These are phyloP conservation scores for Chalciporus sphaerocephalus DNA, from an alignment of 768 basidiomycete species.

Conservation along the genomic window DNA sequence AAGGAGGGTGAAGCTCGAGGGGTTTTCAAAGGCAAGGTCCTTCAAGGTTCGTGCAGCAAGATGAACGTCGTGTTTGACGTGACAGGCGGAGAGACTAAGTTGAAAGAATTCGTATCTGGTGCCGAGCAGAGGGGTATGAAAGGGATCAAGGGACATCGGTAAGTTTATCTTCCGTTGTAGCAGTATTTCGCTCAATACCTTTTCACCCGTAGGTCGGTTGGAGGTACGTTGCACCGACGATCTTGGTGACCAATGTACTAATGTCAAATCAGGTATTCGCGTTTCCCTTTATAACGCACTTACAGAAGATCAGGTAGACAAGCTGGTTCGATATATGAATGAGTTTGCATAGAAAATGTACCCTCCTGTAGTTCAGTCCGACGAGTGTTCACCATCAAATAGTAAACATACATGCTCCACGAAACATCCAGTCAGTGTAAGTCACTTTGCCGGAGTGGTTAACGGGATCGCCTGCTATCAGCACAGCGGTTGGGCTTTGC, in stretches of 20 bases:
- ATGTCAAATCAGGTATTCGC: slow-evolving; percentile 53
- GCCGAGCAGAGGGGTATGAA: slow-evolving; percentile 79
- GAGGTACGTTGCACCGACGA: slow-evolving; percentile 33
- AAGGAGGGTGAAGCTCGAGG: slow-evolving; percentile 68
- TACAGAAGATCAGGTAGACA: slow-evolving; percentile 66
- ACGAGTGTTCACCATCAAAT: too few relatives aligned
- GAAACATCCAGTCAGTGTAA: too few relatives aligned
- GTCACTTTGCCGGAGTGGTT: slow-evolving; percentile 96
- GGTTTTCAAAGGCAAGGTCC: slow-evolving; percentile 66
- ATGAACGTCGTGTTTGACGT: slow-evolving; percentile 94
- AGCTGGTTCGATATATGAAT: slow-evolving; percentile 54
- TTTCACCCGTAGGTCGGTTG: slow-evolving; percentile 44
- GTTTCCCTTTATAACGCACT: slow-evolving; percentile 89
- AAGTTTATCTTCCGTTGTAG: slow-evolving; percentile 30
- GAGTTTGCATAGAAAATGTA: slow-evolving; percentile 39
- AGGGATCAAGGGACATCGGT: slow-evolving; percentile 91
- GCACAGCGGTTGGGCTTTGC: slow-evolving; percentile 56
- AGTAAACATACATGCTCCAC: rapidly evolving
- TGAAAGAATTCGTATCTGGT: slow-evolving; percentile 74
- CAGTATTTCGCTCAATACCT: neutral
- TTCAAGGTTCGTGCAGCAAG: slow-evolving; percentile 76
- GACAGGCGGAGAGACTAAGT: slow-evolving; percentile 62
- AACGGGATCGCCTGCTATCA: slow-evolving; percentile 77
- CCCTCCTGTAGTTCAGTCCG: slow-evolving; percentile 1
- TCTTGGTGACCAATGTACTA: neutral